Conservation (phyloP, 1,284 basidiomycete species). For the Ceratobasidium sp. region DNA sequence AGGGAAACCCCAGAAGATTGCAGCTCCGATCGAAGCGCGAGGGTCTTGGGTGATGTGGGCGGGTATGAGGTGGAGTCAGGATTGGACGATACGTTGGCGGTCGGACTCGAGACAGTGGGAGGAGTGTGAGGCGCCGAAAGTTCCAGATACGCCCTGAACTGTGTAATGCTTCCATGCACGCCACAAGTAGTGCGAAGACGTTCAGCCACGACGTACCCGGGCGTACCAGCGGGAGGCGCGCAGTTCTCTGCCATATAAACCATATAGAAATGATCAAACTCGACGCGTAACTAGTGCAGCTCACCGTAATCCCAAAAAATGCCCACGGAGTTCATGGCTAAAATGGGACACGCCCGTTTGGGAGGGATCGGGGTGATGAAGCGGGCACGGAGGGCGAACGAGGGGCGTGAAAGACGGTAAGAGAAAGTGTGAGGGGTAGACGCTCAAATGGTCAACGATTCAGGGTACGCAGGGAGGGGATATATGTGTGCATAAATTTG, state of each 20-base stretch:
- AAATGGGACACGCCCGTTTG: conserved; percentile 15
- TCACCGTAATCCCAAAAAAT: conserved; percentile 70
- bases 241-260: conserved; percentile 61
- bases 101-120: conserved; percentile 41
- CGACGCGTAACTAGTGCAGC: conserved; percentile 46
- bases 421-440: conserved; percentile 33
- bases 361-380: conserved; percentile 15
- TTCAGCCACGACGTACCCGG: conserved; percentile 57
- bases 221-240: conserved; percentile 56
- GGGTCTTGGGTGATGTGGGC: conserved; percentile 51
- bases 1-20: conserved; percentile 66
- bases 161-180: conserved; percentile 41
- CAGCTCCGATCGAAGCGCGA: conserved; percentile 60
- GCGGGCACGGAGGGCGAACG: conserved; percentile 24
- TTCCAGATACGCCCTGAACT: conserved; percentile 46
- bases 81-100: background rate
- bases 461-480: conserved; percentile 47
- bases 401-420: conserved; percentile 18
- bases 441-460: conserved; percentile 45
- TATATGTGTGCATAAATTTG: conserved; percentile 40
- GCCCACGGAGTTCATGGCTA: conserved; percentile 54
- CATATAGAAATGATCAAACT: conserved; percentile 12
- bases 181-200: conserved; percentile 43
- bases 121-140: conserved; percentile 53
- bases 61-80: conserved; percentile 48